These are phyloP conservation scores for Sporothrix phasma DNA, from an alignment of 2,329 filamentous ascomycete genomes.

Conservation along the genomic window DNA sequence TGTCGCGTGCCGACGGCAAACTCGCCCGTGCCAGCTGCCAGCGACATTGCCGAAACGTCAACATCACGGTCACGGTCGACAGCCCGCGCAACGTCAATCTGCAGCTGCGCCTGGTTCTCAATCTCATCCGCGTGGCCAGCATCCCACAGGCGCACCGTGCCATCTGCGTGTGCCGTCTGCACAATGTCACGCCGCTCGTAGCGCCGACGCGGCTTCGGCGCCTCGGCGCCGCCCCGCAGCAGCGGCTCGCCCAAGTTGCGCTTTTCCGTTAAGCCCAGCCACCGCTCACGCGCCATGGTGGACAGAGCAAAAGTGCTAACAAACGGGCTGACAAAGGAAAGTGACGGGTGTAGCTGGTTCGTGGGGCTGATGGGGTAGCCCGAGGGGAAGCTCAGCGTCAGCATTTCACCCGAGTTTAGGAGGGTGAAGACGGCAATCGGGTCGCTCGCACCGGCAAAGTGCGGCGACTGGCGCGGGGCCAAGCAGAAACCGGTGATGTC, in stretches of 20 bases:
- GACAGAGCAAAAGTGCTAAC: constrained; percentile 64
- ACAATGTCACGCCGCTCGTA: constrained; percentile 79
- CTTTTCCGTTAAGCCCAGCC: constrained; percentile 85
- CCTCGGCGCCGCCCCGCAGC: constrained; percentile 68
- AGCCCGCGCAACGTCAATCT: constrained; percentile 78
- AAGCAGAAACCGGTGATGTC: constrained; percentile 73
- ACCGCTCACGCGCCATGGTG: constrained; percentile 64
- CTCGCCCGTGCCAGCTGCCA: constrained; percentile 74
- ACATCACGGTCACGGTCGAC: constrained; percentile 70
- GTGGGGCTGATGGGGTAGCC: constrained; percentile 86
- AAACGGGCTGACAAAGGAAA: constrained; percentile 86
- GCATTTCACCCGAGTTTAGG: constrained; percentile 75
- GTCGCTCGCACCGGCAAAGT: constrained; percentile 81
- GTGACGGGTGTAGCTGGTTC: constrained; percentile 79
- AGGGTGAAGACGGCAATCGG: constrained; percentile 75
- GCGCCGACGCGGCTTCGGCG: constrained; percentile 57
- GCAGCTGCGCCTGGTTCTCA: constrained; percentile 71
- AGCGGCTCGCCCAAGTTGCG: constrained; percentile 69
- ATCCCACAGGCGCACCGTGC: constrained; percentile 88
- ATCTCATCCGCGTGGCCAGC: constrained; percentile 85
- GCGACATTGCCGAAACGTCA: constrained; percentile 66
- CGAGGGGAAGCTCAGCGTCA: constrained; percentile 85
- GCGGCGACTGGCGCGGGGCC: constrained; percentile 71
- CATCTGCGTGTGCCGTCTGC: constrained; percentile 81
- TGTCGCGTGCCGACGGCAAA: constrained; percentile 69